These are phyloP conservation scores for Sistotremastrum niveocremeum DNA, from an alignment of 768 basidiomycete genomes.

Conservation along the genomic window DNA sequence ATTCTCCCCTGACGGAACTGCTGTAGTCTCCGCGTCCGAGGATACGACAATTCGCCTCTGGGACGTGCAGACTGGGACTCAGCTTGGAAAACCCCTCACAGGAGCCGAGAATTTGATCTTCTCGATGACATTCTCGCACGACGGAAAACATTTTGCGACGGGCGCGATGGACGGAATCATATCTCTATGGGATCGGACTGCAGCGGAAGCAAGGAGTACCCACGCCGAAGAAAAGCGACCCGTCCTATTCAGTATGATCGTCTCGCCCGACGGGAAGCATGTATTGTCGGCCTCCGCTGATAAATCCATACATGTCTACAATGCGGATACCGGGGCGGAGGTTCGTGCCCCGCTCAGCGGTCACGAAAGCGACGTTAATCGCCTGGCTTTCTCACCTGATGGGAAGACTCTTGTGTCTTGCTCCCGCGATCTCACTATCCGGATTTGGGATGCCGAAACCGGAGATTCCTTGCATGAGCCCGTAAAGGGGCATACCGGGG, in stretches of 20 bases:
- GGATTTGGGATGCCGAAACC: slow-evolving; percentile 21
- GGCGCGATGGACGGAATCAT: no score
- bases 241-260: no score
- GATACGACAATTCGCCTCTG: slow-evolving; percentile 12
- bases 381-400: slow-evolving; percentile 16
- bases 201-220: no score
- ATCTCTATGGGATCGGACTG: no score
- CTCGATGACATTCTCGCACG: slow-evolving; percentile 8
- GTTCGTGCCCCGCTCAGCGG: slow-evolving; percentile 1
- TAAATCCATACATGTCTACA: slow-evolving; percentile 30
- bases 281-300: slow-evolving; percentile 32
- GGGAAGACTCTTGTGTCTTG: slow-evolving; percentile 17
- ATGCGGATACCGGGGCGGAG: slow-evolving; percentile 22
- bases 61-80: neutral
- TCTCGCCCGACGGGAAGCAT: slow-evolving; percentile 16
- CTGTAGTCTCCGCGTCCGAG: slow-evolving; percentile 26
- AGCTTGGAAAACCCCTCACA: neutral
- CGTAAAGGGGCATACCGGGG: neutral
- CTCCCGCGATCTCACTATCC: slow-evolving; percentile 14
- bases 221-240: no score
- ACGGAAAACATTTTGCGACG: no score
- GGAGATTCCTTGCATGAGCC: slow-evolving; percentile 10
- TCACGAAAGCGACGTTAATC: slow-evolving; percentile 6
- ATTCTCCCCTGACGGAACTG: slow-evolving; percentile 27
- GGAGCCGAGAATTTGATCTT: slow-evolving; percentile 5